A percentile compares a stretch with the other conserved stretches of the same genome.
phyloP scores from a whole-genome alignment of 805 yeast genomes.

The Monosporozyma aquatica region DNA sequence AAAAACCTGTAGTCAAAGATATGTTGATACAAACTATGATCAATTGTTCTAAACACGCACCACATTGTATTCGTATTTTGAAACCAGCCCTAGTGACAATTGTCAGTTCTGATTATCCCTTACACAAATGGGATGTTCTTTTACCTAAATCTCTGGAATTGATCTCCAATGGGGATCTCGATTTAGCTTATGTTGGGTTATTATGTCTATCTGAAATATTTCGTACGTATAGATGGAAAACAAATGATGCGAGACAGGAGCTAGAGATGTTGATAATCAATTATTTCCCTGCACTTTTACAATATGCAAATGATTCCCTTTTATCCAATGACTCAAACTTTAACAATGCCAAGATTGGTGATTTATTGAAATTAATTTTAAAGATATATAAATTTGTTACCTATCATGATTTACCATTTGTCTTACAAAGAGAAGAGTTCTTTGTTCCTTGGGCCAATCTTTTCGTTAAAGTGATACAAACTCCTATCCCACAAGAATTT shows the following conservation, averaged over 20 bases:
- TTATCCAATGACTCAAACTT: constrained; percentile 31
- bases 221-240: constrained; percentile 62
- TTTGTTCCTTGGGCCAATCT: constrained; percentile 66
- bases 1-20: constrained; percentile 64
- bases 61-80: constrained; percentile 35
- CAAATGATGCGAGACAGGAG: constrained; percentile 43
- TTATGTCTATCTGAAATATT: constrained; percentile 61
- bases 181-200: constrained; percentile 53
- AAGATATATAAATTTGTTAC: constrained; percentile 75
- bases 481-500: constrained; percentile 36
- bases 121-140: constrained; percentile 44
- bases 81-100: constrained; percentile 46
- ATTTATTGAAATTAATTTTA: constrained; percentile 62
- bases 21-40: constrained; percentile 59
- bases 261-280: constrained; percentile 47
- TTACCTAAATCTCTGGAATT: constrained; percentile 38
- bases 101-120: constrained; percentile 42
- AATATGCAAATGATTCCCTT: constrained; percentile 51
- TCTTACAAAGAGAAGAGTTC: constrained; percentile 45
- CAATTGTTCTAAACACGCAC: constrained; percentile 33
- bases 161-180: constrained; percentile 37
- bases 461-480: constrained; percentile 55
- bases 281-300: constrained; percentile 57
- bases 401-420: constrained; percentile 59
- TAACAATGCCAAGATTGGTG: constrained; percentile 41